Conservation (phyloP, 805 yeast genomes). For the Candida parachauliodes region DNA sequence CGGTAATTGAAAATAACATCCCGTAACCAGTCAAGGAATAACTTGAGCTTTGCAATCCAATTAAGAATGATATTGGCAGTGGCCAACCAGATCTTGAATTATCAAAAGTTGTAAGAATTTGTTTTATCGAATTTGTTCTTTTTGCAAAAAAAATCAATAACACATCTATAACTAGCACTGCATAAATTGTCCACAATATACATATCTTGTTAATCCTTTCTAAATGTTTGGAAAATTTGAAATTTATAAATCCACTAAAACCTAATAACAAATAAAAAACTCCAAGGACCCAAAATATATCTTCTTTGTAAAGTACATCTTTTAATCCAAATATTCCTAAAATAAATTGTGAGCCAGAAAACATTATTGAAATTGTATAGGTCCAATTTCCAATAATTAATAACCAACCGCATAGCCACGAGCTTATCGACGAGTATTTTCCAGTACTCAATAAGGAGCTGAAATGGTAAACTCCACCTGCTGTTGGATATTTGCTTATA, state of each 20-base stretch:
- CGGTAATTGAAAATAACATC: constrained; percentile 75
- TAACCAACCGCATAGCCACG: constrained; percentile 82
- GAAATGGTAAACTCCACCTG: constrained; percentile 74
- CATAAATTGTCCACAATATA: constrained; percentile 72
- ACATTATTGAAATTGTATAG: constrained; percentile 68
- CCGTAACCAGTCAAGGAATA: constrained; percentile 83
- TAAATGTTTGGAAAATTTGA: constrained; percentile 54
- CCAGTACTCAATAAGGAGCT: constrained; percentile 66
- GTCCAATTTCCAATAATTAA: constrained; percentile 74
- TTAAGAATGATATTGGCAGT: constrained; percentile 61
- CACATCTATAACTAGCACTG: constrained; percentile 65
- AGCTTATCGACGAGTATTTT: constrained; percentile 50
- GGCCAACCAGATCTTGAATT: constrained; percentile 77
- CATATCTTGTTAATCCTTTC: constrained; percentile 65
- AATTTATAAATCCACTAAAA: constrained; percentile 60
- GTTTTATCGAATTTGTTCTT: constrained; percentile 54
- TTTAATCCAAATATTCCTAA: constrained; percentile 63
- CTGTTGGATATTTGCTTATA: constrained; percentile 71
- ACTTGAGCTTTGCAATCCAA: constrained; percentile 75
- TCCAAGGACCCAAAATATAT: constrained; percentile 51
- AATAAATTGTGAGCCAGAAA: constrained; percentile 73
- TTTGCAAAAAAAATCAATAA: constrained; percentile 56
- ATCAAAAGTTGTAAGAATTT: constrained; percentile 64
- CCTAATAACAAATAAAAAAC: constrained; percentile 56
- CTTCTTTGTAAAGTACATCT: constrained; percentile 55